A percentile compares a stretch with the other conserved stretches of the same genome.
These are phyloP conservation scores for Leccinum ponderosum DNA, from an alignment of 1,284 basidiomycete species.

Conservation along the genomic window DNA sequence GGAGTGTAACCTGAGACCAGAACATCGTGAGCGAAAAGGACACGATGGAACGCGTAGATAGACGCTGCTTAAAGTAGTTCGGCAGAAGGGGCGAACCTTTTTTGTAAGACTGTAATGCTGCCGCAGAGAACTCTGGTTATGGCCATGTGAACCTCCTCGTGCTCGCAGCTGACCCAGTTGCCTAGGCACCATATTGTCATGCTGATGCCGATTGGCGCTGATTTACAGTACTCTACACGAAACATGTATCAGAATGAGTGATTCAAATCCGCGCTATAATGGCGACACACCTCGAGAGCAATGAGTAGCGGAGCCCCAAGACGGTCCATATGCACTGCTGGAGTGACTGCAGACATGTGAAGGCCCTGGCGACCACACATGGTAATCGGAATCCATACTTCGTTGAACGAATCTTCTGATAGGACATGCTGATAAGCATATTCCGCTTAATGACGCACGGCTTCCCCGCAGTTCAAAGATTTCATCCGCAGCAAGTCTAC, in stretches of 20 bases:
- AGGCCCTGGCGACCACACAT: neutral
- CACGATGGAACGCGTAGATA: neutral
- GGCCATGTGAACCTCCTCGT: neutral
- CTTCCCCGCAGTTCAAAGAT: neutral
- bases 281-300: neutral
- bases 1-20: conserved; percentile 1
- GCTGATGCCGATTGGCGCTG: neutral
- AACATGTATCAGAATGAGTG: neutral
- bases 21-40: conserved; percentile 14
- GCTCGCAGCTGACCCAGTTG: neutral
- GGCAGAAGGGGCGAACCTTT: neutral
- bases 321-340: too few species aligned
- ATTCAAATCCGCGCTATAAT: neutral
- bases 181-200: neutral
- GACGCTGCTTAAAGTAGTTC: conserved; percentile 8
- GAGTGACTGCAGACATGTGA: neutral
- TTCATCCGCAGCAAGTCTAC: neutral
- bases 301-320: neutral
- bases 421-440: neutral
- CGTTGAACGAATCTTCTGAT: neutral
- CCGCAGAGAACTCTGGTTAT: neutral
- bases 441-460: neutral
- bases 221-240: neutral
- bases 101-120: neutral
- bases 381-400: neutral